Evolutionary conservation across 352 stramenopile genomes (phyloP), one percentile per base, ranked within the genome.

Genomic region (Phytophthora pseudosyringae): DNA sequence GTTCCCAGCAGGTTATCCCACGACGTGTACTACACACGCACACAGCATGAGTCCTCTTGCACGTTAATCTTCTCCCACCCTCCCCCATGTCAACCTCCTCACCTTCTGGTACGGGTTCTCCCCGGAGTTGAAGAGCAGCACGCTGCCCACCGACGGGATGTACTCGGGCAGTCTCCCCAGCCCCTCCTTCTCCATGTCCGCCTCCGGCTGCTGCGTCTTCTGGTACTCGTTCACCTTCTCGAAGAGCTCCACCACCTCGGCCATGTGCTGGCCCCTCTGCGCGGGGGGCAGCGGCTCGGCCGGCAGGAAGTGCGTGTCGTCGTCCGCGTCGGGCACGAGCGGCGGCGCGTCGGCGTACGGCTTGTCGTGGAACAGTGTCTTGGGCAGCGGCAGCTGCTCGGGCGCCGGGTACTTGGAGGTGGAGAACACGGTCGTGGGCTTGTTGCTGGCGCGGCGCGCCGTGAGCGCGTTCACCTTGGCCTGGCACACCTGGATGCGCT

Each of bases 91-190:
- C 44, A 47, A 36, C 13, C 3, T 32, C 5, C 49, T 31, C 51
- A 94, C 88, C 75, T 93, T 91, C 60, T 96, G 86, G 64, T 96
- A 96, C 40, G 88, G 88, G 46, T 94, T 96, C 71, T 96, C 83
- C 18, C 83, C 84, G 9, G 88, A 96, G 57, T 96, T 96, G 65
- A 96, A 96, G 15, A 96, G 75, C 69, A 96, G 48, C 15, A 96
- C 81, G 50, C 83, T 92, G 18, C 86, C 88, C 9, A 96, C 75
- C 0, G 88, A 93, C 28, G 85, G 81, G 15, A 96, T 90, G 52
- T 93, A 88, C 65, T 94, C 88, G 3, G 88, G 88, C 38, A 96
- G 59, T 11, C 80, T 73, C 1, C 88, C 88, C 18, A 96, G 73
- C 21, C 88, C 88, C 49, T 96, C 87, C 69, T 90, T 89, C 51